These are phyloP conservation scores for Scheffersomyces segobiensis DNA, from an alignment of 1,139 yeast species.

Conservation along the genomic window DNA sequence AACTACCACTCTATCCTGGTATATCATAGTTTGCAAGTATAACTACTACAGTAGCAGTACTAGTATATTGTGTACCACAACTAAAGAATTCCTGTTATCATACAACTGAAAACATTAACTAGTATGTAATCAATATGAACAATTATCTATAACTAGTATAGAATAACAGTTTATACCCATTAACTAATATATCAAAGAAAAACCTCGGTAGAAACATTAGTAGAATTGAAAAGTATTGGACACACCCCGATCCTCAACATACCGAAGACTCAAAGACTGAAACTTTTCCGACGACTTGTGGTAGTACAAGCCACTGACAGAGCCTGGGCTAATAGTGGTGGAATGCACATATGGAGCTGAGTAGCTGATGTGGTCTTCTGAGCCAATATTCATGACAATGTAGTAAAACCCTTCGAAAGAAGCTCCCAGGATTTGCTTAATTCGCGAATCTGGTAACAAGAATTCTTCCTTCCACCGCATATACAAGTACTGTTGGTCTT, in stretches of 20 bases:
- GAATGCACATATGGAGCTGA: conserved; percentile 6
- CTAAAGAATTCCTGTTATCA: no score
- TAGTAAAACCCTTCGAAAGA: conserved; percentile 93
- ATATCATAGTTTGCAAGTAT: no score
- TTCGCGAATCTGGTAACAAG: conserved; percentile 74
- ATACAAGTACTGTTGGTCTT: conserved; percentile 53
- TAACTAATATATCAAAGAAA: background rate
- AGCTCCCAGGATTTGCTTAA: conserved; percentile 73
- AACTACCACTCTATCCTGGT: no score
- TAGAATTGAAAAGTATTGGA: conserved; percentile 26
- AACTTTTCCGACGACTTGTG: conserved; percentile 76
- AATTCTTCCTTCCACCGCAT: conserved; percentile 97
- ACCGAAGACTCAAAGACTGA: conserved; percentile 49
- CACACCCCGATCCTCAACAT: conserved; percentile 33
- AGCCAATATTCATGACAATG: conserved; percentile 74
- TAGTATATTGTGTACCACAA: no score
- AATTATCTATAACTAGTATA: background rate
- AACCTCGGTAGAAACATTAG: background rate
- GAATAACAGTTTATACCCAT: no score
- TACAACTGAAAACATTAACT: no score
- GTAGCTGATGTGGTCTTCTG: conserved; percentile 13
- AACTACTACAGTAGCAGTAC: no score
- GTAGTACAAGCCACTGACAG: conserved; percentile 77
- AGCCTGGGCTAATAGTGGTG: conserved; percentile 42
- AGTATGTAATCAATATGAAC: background rate